A percentile compares a stretch with the other conserved stretches of the same genome.
Conservation (phyloP, 495 filamentous ascomycete species). For the Daldinia loculata region DNA sequence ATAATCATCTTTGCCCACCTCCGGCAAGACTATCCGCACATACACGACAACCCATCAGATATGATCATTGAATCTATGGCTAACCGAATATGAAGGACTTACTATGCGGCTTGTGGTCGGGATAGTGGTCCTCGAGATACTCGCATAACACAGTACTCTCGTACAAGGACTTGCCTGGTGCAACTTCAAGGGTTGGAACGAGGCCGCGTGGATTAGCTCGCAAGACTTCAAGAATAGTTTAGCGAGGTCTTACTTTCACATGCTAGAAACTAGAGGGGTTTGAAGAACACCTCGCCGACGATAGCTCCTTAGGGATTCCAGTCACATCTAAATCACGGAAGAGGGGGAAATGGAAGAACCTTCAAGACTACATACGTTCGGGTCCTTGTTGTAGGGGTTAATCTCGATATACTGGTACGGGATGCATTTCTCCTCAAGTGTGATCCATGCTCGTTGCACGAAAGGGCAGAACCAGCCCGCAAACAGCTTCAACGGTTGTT, state of each 20-base stretch:
- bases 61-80: neutral
- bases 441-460: constrained; percentile 67
- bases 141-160: constrained; percentile 68
- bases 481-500: constrained; percentile 68
- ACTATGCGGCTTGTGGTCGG: constrained; percentile 49
- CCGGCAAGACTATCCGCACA: constrained; percentile 52
- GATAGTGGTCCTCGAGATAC: constrained; percentile 70
- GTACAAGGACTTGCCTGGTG: constrained; percentile 62
- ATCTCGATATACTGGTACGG: constrained; percentile 72
- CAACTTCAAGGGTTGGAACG: constrained; percentile 65
- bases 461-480: constrained; percentile 69
- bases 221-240: constrained; percentile 45
- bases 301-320: neutral
- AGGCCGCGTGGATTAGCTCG: constrained; percentile 68
- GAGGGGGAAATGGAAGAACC: neutral
- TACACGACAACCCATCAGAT: neutral
- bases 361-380: constrained; percentile 38
- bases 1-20: constrained; percentile 55
- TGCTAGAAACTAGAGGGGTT: neutral
- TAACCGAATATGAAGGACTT: neutral
- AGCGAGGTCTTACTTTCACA: neutral
- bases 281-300: neutral
- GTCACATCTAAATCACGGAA: neutral
- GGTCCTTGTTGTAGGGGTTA: constrained; percentile 68
- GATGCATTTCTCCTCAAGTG: constrained; percentile 69